Conservation (phyloP, 257 asterid genomes). For the Primulina tabacum region DNA sequence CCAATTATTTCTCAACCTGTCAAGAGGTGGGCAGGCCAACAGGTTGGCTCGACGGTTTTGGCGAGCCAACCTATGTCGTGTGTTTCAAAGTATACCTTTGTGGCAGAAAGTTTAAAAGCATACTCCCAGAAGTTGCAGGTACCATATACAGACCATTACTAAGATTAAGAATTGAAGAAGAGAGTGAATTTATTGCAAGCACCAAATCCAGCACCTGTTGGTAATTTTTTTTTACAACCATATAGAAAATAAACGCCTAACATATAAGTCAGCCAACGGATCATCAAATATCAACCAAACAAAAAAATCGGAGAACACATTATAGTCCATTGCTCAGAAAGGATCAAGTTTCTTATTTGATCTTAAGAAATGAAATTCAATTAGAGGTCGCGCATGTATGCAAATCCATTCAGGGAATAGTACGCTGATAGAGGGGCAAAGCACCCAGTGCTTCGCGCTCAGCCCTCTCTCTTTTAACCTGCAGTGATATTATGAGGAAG, state of each 20-base stretch:
- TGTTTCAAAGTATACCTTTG: too few relatives aligned
- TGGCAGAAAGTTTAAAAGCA: too few relatives aligned
- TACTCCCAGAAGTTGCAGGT: not conserved
- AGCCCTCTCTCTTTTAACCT: constrained; percentile 87
- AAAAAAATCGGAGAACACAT: constrained; percentile 23
- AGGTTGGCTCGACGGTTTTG: too few relatives aligned
- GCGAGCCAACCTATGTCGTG: too few relatives aligned
- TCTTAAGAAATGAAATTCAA: constrained; percentile 10
- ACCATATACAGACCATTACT: not conserved
- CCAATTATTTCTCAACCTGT: too few relatives aligned
- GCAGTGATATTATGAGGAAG: constrained; percentile 23
- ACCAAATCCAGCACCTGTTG: not conserved
- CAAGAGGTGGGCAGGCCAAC: too few relatives aligned
- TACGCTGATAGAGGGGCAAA: constrained; percentile 90
- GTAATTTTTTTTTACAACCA: constrained; percentile 9
- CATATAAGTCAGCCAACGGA: constrained; percentile 19
- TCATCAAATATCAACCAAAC: constrained; percentile 17
- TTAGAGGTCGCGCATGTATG: constrained; percentile 8
- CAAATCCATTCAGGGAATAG: constrained; percentile 55
- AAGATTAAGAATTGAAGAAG: not conserved
- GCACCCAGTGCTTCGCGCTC: constrained; percentile 96
- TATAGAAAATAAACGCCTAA: constrained; percentile 7
- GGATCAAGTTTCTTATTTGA: constrained; percentile 25
- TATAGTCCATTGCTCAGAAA: constrained; percentile 15
- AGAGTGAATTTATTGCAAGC: constrained; percentile 14